Base-by-base conservation (phyloP, 2,329 filamentous ascomycete species). In the Niveomyces coronatus region DNA sequence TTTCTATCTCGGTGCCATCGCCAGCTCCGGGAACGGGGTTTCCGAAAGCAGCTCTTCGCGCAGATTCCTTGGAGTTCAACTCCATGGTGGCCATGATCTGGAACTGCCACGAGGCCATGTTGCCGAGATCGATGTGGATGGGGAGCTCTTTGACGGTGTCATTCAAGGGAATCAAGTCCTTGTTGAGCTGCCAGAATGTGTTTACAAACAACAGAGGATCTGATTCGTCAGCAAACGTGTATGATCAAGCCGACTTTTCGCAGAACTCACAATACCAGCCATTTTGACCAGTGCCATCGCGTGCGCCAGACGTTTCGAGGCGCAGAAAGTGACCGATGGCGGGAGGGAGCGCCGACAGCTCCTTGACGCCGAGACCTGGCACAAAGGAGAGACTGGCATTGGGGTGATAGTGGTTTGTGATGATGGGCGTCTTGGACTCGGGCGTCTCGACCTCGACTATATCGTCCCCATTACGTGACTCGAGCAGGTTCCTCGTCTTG, bases 251-350 rank as follows among this genome's bases (percentile, higher is more conserved):
- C n/a, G n/a, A n/a, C n/a, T n/a, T n/a, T n/a, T n/a, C n/a, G n/a
- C n/a, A n/a, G n/a, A n/a, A n/a, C n/a, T 65, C n/a, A n/a, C n/a
- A 81, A 49, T 96, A 98, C 88, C 88, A 98, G 44, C 82, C 81
- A 61, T 96, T 86, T 61, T 88, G 75, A 26, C 91, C 91, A 11
- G 77, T 78, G 2, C 71, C 77, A 57, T 98, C 91, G 43, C 91
- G 78, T 31, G 86, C 84, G 32, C 82, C 84, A 3, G 78, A 87
- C 2, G 74, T 60, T 57, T 96, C 91, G 22, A 94, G 71, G 31
- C 79, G 78, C 26, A 95, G 65, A 55, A 83, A 91, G 52, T 86
- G 80, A 37, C 81, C 76, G 40, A 84, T 65, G 1, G 85, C 83
- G 2, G 85, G 82, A 45, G 85, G 79, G 47, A 88, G 66, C 39